These are phyloP conservation scores for Scedosporium boydii DNA, from an alignment of 2,329 filamentous ascomycete species.

Conservation along the genomic window DNA sequence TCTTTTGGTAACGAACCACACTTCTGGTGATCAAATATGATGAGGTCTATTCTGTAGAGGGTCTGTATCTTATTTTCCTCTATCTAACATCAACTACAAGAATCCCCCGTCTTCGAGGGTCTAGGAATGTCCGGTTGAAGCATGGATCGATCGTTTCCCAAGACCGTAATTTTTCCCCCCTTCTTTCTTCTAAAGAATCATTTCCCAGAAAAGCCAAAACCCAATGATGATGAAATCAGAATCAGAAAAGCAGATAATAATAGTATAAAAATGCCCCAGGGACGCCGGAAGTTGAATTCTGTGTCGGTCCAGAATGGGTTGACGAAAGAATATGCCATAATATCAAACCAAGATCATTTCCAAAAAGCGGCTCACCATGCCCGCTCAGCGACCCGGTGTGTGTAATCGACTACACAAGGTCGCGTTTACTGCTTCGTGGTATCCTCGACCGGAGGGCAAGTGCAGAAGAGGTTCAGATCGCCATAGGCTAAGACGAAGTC, in stretches of 20 bases:
- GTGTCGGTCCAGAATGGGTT: neutral
- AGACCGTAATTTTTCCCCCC: too few species aligned
- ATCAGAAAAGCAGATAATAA: neutral
- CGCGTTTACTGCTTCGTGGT: conserved; percentile 25
- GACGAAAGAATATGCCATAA: neutral
- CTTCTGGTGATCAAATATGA: too few species aligned
- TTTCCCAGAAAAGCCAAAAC: neutral
- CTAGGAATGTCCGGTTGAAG: too few species aligned
- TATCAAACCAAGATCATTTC: neutral
- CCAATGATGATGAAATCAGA: neutral
- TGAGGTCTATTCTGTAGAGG: too few species aligned
- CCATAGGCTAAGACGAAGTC: conserved; percentile 56
- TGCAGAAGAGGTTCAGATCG: conserved; percentile 90
- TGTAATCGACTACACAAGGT: neutral
- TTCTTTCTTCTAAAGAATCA: too few species aligned
- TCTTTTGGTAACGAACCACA: too few species aligned
- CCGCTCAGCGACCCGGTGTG: neutral
- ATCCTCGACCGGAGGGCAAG: conserved; percentile 74
- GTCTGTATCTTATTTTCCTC: too few species aligned
- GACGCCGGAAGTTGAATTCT: conserved; percentile 1
- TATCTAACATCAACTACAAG: too few species aligned
- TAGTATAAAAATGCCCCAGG: neutral
- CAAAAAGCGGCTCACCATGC: neutral
- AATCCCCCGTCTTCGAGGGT: too few species aligned
- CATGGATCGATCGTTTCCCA: too few species aligned